Base-by-base conservation (phyloP, 495 filamentous ascomycete species). In the Oidiodendron maius region DNA sequence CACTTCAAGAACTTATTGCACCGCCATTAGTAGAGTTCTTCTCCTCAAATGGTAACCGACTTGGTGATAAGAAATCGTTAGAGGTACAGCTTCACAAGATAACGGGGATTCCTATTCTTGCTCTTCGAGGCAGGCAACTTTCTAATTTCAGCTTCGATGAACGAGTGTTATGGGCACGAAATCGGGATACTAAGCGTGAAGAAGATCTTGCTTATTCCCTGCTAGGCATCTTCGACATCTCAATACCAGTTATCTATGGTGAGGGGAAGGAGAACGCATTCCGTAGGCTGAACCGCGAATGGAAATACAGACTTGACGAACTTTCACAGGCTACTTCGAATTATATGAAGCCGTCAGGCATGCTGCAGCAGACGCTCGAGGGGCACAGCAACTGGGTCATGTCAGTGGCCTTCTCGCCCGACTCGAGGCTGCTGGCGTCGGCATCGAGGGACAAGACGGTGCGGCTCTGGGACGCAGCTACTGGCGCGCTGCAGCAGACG, bases 201-300 rank as follows among this genome's bases (percentile, higher is more conserved):
- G 67, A 71, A 50, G 67, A 71, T 46, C 36, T 52, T 35, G 65
- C 65, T 2, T 69, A 69, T 38, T 65, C 51, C 10, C n/a, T n/a
- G n/a, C n/a, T n/a, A n/a, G n/a, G n/a, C n/a, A n/a, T n/a, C n/a
- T n/a, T n/a, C n/a, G n/a, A 32, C 20, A 28, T 45, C 24, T 45
- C 24, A 45, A 28, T 45, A 34, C 42, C 42, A 32, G 42, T 45
- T 28, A 45, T 45, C 22, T 70, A 68, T 53, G 64, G 65, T 34
- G 67, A 68, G 43, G 66, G 66, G 2, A 60, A 51, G 25, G 35
- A 32, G 16, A 54, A 57, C 2, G 66, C 66, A 16, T 66, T 66
- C 22, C 18, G 50, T 13, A 55, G 66, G 5, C 56, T 70, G 20
- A 30, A 45, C 24, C 42, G 42, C 25, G 24, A 45, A 32, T 45